Evolutionary conservation across 2,329 filamentous ascomycete genomes (phyloP).

Genomic region (Aspergillus flavus): DNA sequence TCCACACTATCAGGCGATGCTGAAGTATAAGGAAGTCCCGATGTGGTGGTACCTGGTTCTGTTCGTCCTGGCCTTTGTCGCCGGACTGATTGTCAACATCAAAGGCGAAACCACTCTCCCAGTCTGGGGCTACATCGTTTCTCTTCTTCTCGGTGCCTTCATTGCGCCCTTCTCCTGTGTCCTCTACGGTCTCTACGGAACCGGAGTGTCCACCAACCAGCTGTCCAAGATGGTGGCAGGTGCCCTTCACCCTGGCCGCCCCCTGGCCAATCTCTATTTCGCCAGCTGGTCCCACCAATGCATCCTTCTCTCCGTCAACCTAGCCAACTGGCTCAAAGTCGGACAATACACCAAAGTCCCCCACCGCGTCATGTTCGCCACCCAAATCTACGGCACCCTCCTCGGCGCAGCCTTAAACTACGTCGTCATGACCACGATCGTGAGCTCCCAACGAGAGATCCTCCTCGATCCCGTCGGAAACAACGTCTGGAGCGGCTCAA

Average conservation of each 20-base stretch:
- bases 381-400: constrained; percentile 59
- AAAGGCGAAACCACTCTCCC: constrained; percentile 53
- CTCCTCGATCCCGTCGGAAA: constrained; percentile 52
- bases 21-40: constrained; percentile 30
- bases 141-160: constrained; percentile 44
- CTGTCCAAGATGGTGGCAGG: constrained; percentile 33
- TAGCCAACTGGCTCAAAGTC: constrained; percentile 26
- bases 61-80: constrained; percentile 49
- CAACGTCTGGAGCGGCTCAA: constrained; percentile 57
- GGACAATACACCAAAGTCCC: constrained; percentile 54
- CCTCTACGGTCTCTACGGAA: constrained; percentile 24
- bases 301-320: constrained; percentile 27
- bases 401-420: constrained; percentile 59
- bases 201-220: constrained; percentile 24
- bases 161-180: constrained; percentile 52
- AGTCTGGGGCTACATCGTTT: constrained; percentile 52
- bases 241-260: constrained; percentile 26
- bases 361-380: constrained; percentile 58
- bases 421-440: constrained; percentile 59
- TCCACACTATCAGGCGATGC: constrained; percentile 28
- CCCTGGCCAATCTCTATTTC: constrained; percentile 30
- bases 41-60: constrained; percentile 53
- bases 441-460: constrained; percentile 52
- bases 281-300: constrained; percentile 33
- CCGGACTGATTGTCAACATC: constrained; percentile 51